Evolutionary conservation across 2,329 filamentous ascomycete genomes (phyloP), one percentile per base, ranked within the genome.

Genomic region (Xylariales sp.): DNA sequence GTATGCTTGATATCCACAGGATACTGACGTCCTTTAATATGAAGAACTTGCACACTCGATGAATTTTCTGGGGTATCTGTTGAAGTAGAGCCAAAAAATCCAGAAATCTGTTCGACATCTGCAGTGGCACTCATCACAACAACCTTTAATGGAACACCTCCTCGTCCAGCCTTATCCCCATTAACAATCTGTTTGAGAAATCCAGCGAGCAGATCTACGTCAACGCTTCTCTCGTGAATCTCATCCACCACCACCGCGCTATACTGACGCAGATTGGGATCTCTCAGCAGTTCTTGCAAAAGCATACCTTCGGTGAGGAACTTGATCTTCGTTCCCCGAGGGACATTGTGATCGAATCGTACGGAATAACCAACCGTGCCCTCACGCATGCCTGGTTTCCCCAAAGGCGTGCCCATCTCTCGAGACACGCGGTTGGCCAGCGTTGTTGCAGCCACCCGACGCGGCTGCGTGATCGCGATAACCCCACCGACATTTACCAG

Each of bases 61-160:
- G 41, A 25, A 42, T 39, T 49, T 4, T 30, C 29, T 5, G 39
- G 25, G 24, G 49, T 33, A n/a, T 42, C 20, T 6, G 19, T 33
- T 20, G 38, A 27, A n/a, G 27, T 37, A 31, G 21, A 14, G 1
- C 29, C 49, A 65, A 97, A 96, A 59, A 95, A 97, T 0, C 69
- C 67, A 29, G 78, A 72, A 21, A 97, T 79, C 40, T 76, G 79
- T 43, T 91, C 83, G 41, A 95, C 81, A 59, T 97, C 88, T 25
- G 89, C 88, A 6, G 93, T 98, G 34, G 93, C 93, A 72, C 90
- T 96, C 93, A 98, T 98, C 55, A 97, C 78, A 23, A 95, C 78
- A 4, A 97, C 81, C 59, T 95, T 97, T 40, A 98, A 66, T 1
- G 85, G 82, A 20, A 84, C 67, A 5, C 85, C 85, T 6, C 83